Evolutionary conservation across 352 stramenopile species (phyloP).

Genomic region (Halophytophthora batemanensis): DNA sequence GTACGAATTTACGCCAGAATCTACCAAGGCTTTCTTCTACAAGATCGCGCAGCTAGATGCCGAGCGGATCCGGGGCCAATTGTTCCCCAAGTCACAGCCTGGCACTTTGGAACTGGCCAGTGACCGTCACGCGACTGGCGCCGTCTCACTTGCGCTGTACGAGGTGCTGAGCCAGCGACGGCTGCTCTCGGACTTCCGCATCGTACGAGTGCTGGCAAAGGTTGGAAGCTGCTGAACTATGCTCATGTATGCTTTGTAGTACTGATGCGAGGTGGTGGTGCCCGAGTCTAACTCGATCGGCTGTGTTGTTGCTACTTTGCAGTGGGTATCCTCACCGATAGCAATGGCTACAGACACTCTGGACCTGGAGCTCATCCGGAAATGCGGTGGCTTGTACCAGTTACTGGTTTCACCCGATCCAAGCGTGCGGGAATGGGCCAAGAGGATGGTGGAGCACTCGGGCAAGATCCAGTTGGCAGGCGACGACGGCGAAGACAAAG

Average conservation of each 20-base stretch:
- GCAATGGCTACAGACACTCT: constrained; percentile 34
- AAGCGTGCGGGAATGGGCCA: constrained; percentile 72
- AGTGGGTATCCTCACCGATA: constrained; percentile 45
- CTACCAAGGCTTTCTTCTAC: constrained; percentile 74
- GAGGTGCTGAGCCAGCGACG: constrained; percentile 75
- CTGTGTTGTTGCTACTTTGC: constrained; percentile 4
- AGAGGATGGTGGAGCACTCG: constrained; percentile 47
- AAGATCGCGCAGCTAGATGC: constrained; percentile 71
- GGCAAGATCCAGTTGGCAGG: constrained; percentile 57
- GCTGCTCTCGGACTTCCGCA: constrained; percentile 78
- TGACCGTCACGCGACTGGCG: constrained; percentile 21
- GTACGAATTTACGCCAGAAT: constrained; percentile 68
- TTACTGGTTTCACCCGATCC: constrained; percentile 77
- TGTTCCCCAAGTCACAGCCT: constrained; percentile 22
- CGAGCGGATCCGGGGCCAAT: constrained; percentile 56
- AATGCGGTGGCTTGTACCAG: constrained; percentile 70
- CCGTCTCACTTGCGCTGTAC: constrained; percentile 54
- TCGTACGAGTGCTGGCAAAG: constrained; percentile 73
- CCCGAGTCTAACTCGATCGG: not conserved
- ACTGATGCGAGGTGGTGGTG: not conserved
- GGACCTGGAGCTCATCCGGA: constrained; percentile 43
- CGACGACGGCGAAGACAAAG: constrained; percentile 38
- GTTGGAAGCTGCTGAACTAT: constrained; percentile 13
- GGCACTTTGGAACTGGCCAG: constrained; percentile 13
- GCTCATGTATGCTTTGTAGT: no score